phyloP scores from a whole-genome alignment of 352 stramenopile genomes.

The Phytophthora ramorum region DNA sequence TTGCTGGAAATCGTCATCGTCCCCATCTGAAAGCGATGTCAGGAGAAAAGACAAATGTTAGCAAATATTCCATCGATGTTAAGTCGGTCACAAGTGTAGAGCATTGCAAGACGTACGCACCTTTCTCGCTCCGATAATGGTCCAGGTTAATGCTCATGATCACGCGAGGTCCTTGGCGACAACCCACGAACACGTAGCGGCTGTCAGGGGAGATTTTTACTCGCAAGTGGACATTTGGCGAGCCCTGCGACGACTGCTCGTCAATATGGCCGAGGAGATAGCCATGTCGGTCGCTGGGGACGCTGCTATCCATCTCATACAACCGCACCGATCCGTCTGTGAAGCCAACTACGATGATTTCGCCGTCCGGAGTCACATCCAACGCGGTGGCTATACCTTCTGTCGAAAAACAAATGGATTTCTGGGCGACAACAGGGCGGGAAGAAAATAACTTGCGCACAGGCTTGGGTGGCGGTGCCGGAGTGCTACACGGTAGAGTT shows the following conservation, averaged over 20 bases:
- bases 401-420: slow-evolving; percentile 84
- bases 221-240: slow-evolving; percentile 55
- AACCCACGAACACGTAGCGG: slow-evolving; percentile 85
- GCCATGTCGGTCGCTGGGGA: slow-evolving; percentile 79
- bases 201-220: slow-evolving; percentile 84
- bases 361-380: slow-evolving; percentile 78
- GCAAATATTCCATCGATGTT: not conserved
- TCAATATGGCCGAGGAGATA: slow-evolving; percentile 87
- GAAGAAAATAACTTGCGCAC: slow-evolving; percentile 60
- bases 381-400: slow-evolving; percentile 77
- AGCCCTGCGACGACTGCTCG: slow-evolving; percentile 69
- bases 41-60: slow-evolving; percentile 1
- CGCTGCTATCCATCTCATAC: slow-evolving; percentile 88
- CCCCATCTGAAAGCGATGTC: slow-evolving; percentile 50
- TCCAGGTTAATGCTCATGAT: slow-evolving; percentile 88
- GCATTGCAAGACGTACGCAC: slow-evolving; percentile 38
- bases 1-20: slow-evolving; percentile 83
- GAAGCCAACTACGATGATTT: slow-evolving; percentile 86
- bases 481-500: slow-evolving; percentile 7
- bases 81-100: not conserved
- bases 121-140: slow-evolving; percentile 84
- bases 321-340: slow-evolving; percentile 79
- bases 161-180: slow-evolving; percentile 64
- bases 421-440: slow-evolving; percentile 52
- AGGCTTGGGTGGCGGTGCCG: slow-evolving; percentile 43